A percentile compares a stretch with the other conserved stretches of the same genome.
phyloP scores from a whole-genome alignment of 2,329 filamentous ascomycete species.

The Botrytis cinerea region DNA sequence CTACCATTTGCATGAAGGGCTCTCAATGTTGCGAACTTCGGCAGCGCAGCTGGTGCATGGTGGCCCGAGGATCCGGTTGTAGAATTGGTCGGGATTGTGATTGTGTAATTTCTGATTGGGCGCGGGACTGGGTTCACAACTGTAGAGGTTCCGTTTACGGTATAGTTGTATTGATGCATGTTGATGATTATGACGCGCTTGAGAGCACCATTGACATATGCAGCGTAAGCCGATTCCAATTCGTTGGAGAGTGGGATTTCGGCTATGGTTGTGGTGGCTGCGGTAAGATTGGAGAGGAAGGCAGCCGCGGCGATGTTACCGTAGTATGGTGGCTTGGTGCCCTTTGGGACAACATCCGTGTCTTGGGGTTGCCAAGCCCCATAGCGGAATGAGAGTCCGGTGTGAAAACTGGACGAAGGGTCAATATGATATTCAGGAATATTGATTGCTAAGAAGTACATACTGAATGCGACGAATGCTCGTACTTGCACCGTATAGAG shows the following conservation, averaged over 20 bases:
- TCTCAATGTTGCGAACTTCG: slow-evolving; percentile 44
- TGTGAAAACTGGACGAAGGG: slow-evolving; percentile 52
- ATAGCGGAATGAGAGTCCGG: slow-evolving; percentile 64
- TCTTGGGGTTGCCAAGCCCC: slow-evolving; percentile 60
- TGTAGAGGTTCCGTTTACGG: slow-evolving; percentile 45
- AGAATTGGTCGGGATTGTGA: slow-evolving; percentile 42
- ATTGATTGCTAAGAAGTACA: not conserved
- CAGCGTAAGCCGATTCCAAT: slow-evolving; percentile 56
- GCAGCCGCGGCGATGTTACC: slow-evolving; percentile 60
- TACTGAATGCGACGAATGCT: slow-evolving; percentile 57
- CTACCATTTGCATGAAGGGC: slow-evolving; percentile 62
- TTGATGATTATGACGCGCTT: slow-evolving; percentile 57
- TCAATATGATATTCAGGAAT: not conserved
- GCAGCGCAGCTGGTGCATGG: slow-evolving; percentile 26
- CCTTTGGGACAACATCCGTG: slow-evolving; percentile 51
- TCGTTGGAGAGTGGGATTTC: slow-evolving; percentile 47
- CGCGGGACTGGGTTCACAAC: slow-evolving; percentile 40
- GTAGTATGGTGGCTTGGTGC: slow-evolving; percentile 66
- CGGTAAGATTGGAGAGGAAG: slow-evolving; percentile 50
- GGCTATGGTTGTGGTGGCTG: slow-evolving; percentile 47
- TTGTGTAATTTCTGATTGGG: slow-evolving; percentile 45
- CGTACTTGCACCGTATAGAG: slow-evolving; percentile 56
- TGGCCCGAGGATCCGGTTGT: slow-evolving; percentile 10
- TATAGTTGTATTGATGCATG: slow-evolving; percentile 61
- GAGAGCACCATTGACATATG: slow-evolving; percentile 51